Base-by-base conservation (phyloP, 495 filamentous ascomycete species). In the Aspergillus campestris region DNA sequence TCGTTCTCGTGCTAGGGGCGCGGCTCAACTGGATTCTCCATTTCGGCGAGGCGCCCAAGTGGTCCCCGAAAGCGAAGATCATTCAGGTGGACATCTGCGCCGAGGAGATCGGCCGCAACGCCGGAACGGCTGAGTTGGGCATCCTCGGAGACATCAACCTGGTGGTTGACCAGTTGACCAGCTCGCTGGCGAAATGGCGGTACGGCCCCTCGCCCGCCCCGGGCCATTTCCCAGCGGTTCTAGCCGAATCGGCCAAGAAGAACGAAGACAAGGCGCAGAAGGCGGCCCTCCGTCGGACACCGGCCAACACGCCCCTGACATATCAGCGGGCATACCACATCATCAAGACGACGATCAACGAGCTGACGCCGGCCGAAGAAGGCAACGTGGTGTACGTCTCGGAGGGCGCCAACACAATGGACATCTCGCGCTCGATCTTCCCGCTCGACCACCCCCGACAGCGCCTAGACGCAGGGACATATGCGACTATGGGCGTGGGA, bases 401-500 rank as follows among this genome's bases (percentile, higher is more conserved):
- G 1, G 80, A 84, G 62, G 80, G 80, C 36, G 79, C 80, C 18
- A 83, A 83, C 59, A 81, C 79, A 11, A 82, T 83, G 81, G 78
- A 82, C 51, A 82, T 83, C 34, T 77, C 74, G 3, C 73, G 80
- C n/a, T 71, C 70, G 18, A 69, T 76, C 48, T 82, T 84, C 60
- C 66, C 71, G 0, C 65, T 83, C 8, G 60, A 75, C 12, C 63
- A 78, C 41, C 80, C 81, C 6, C 72, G 81, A 29, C 70, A 77
- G 3, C 72, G 80, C 2, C 72, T 83, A 24, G 80, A 83, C 49
- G 80, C 80, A 7, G 80, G 81, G 9, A 81, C 80, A 0, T 73
- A 82, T 48, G 80, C 81, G 0, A 83, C 80, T 1, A 84, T 84
- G 81, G 81, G 81, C n/a, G 73, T 82, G 0, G 80, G 81, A 0